Conservation (phyloP, 257 asterid genomes). For the Catharanthus roseus region DNA sequence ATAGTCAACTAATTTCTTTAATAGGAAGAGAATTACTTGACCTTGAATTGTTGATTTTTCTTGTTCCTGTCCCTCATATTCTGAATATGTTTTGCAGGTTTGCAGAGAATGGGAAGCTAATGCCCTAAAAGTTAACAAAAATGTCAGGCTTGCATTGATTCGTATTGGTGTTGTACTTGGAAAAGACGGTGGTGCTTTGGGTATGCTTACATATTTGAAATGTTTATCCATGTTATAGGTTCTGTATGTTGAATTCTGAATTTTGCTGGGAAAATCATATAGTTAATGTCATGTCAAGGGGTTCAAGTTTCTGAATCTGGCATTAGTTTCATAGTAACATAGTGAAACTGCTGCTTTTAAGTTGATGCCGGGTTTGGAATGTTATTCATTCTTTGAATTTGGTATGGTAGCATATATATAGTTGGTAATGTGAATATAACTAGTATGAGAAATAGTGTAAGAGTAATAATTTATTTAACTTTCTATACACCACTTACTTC, state of each 20-base stretch:
- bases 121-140: constrained; percentile 62
- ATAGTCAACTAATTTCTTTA: not conserved
- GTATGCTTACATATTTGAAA: constrained; percentile 25
- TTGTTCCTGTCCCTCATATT: not conserved
- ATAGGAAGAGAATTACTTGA: not conserved
- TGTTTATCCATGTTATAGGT: not conserved
- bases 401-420: not conserved
- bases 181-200: constrained; percentile 96
- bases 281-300: not conserved
- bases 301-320: not conserved
- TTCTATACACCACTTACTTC: not conserved
- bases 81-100: constrained; percentile 45
- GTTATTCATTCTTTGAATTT: not conserved
- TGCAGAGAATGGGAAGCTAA: constrained; percentile 96
- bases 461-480: not conserved
- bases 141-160: constrained; percentile 68
- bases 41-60: not conserved
- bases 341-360: not conserved
- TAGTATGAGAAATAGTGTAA: not conserved
- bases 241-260: not conserved
- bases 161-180: constrained; percentile 95
- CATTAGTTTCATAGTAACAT: not conserved
- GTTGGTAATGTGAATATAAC: not conserved
- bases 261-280: not conserved
- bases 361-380: not conserved